Evolutionary conservation across 1,139 yeast species (phyloP).

Genomic region (Pichia cactophila): DNA sequence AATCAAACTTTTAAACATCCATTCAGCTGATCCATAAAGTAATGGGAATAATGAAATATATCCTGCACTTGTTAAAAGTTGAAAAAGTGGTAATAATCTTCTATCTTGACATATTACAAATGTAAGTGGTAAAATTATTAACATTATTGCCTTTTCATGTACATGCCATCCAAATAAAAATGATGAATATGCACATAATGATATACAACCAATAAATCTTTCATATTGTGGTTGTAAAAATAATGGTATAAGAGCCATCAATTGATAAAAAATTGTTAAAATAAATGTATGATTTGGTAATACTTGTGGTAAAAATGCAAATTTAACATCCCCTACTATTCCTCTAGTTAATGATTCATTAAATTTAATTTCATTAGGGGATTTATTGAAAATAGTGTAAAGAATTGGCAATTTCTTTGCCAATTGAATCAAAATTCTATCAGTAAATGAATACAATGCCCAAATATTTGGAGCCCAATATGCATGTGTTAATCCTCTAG

Average conservation of each 20-base stretch:
- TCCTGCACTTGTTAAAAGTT: constrained; percentile 67
- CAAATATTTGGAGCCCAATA: constrained; percentile 99
- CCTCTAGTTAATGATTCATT: constrained; percentile 56
- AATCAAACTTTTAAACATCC: constrained; percentile 67
- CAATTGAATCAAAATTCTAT: constrained; percentile 56
- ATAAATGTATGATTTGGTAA: constrained; percentile 71
- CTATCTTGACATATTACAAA: constrained; percentile 69
- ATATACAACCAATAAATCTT: constrained; percentile 74
- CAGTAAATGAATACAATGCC: constrained; percentile 89
- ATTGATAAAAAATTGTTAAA: constrained; percentile 74
- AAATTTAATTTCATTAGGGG: neutral
- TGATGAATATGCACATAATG: constrained; percentile 86
- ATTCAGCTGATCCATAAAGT: constrained; percentile 73
- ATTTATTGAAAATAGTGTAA: constrained; percentile 10
- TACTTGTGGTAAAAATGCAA: constrained; percentile 72
- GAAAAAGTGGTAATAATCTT: constrained; percentile 60
- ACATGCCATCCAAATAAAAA: constrained; percentile 98
- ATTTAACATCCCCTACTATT: constrained; percentile 81
- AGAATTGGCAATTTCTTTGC: constrained; percentile 18
- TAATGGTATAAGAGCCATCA: constrained; percentile 69
- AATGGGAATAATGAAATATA: constrained; percentile 86
- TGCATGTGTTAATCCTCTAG: constrained; percentile 93
- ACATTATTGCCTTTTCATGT: constrained; percentile 89
- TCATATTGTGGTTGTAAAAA: constrained; percentile 67
- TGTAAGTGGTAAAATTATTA: constrained; percentile 83